Base-by-base conservation (phyloP, 1,284 basidiomycete species). In the Xanthoconium separans region DNA sequence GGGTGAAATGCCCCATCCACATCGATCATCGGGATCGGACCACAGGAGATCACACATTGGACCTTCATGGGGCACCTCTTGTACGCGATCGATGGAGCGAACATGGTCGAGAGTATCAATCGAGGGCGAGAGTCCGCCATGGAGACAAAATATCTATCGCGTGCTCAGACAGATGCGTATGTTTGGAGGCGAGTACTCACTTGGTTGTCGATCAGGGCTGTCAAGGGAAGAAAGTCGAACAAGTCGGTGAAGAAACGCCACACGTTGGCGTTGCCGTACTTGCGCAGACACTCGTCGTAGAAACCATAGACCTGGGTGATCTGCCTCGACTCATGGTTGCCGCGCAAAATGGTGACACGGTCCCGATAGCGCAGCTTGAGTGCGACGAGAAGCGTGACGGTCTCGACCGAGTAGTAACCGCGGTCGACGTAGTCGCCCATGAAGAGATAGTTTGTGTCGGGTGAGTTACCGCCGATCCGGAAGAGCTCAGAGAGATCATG, bases 351-450 rank as follows among this genome's bases (percentile, higher is more conserved):
- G 57, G 97, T 99, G 63, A 99, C 94, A 51, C 97, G 91, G 75
- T 99, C 96, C 60, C 94, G 93, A 79, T 99, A 99, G 66, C 97
- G 89, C 58, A 99, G 82, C 78, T 99, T 99, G 73, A 98, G 84
- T 16, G 96, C 94, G 51, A 99, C 95, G 51, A 99, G 89, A n/a
- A 99, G 81, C 18, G 95, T 98, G 63, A 99, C 95, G 1, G 96
- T 99, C 77, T 99, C 96, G 51, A 99, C 97, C 16, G 94, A 98
- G 79, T 99, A 99, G 80, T 98, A 99, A 29, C 96, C 96, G 69
- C 97, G 88, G 79, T 99, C 97, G 64, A 99, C 97, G 70, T 98
- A 99, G 80, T 99, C 96, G 44, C 97, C 97, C 97, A 99, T 99
- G 81, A 99, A 99, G 64, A 99, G 90, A 75, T 99, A 99, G 77